Conservation (phyloP, 1,284 basidiomycete species). For the Acaromyces ingoldii region DNA sequence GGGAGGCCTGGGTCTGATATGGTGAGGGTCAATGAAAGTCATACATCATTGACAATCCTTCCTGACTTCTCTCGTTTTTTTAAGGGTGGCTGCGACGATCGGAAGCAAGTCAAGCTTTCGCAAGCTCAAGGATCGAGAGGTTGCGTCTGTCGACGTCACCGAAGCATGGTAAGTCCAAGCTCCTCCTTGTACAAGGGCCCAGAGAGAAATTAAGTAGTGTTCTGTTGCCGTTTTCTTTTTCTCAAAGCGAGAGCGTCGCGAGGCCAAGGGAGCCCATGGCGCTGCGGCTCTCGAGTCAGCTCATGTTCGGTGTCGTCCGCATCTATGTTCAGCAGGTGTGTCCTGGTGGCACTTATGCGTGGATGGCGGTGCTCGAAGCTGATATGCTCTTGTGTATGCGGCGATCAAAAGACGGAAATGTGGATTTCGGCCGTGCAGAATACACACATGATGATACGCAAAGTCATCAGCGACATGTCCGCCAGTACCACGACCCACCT, state of each 20-base stretch:
- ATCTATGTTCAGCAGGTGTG: constrained; percentile 27
- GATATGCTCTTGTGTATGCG: not conserved
- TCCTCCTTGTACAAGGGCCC: not conserved
- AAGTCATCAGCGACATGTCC: constrained; percentile 5
- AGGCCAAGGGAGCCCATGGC: constrained; percentile 31
- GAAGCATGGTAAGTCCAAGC: constrained; percentile 15
- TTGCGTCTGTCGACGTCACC: constrained; percentile 20
- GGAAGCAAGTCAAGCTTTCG: constrained; percentile 21
- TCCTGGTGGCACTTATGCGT: not conserved
- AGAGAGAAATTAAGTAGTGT: not conserved
- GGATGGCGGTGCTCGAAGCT: not conserved
- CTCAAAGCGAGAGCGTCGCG: constrained; percentile 10
- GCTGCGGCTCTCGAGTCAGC: constrained; percentile 29
- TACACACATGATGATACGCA: constrained; percentile 17
- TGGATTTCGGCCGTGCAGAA: constrained; percentile 18
- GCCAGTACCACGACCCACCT: not conserved
- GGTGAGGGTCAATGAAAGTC: constrained; percentile 12
- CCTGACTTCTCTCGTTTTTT: not conserved
- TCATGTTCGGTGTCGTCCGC: constrained; percentile 34
- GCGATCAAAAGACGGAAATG: constrained; percentile 10
- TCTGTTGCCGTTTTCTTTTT: not conserved
- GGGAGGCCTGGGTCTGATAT: constrained; percentile 36
- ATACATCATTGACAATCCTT: not conserved
- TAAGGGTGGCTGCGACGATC: constrained; percentile 34
- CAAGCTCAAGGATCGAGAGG: constrained; percentile 24